phyloP scores from a whole-genome alignment of 2,329 filamentous ascomycete species.

The Aureobasidium musti region DNA sequence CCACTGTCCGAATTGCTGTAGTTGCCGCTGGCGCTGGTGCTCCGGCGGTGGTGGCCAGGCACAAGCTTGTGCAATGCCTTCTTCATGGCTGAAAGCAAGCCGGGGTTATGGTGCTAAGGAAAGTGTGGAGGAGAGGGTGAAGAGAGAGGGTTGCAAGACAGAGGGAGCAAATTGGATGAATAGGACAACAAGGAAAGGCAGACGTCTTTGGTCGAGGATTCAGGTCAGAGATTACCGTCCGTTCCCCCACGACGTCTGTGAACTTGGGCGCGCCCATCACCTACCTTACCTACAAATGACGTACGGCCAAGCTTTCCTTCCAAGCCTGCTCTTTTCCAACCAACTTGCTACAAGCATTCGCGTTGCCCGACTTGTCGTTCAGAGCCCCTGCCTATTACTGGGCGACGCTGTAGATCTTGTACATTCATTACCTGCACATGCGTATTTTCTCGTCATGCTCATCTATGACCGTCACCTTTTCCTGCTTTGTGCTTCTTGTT shows the following conservation, averaged over 20 bases:
- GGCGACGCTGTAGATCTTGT: not conserved
- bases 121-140: not conserved
- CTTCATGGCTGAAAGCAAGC: constrained; percentile 25
- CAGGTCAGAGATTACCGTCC: constrained; percentile 20
- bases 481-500: not conserved
- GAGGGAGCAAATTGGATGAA: not conserved
- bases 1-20: constrained; percentile 18
- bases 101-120: not conserved
- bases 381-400: not conserved
- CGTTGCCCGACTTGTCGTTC: not conserved
- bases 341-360: constrained; percentile 1
- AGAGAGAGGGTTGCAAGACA: not conserved
- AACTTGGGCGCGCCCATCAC: no score
- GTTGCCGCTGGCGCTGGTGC: constrained; percentile 25
- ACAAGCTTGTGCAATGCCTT: constrained; percentile 28
- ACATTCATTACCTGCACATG: not conserved
- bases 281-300: not conserved
- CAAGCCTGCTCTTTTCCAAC: constrained; percentile 1
- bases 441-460: constrained; percentile 7
- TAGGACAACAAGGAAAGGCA: not conserved
- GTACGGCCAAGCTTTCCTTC: not conserved
- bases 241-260: not conserved
- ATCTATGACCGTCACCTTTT: not conserved
- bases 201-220: constrained; percentile 1
- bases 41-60: constrained; percentile 27